Conservation (phyloP, 345 rosid genomes). For the Eucalyptus cloeziana region DNA sequence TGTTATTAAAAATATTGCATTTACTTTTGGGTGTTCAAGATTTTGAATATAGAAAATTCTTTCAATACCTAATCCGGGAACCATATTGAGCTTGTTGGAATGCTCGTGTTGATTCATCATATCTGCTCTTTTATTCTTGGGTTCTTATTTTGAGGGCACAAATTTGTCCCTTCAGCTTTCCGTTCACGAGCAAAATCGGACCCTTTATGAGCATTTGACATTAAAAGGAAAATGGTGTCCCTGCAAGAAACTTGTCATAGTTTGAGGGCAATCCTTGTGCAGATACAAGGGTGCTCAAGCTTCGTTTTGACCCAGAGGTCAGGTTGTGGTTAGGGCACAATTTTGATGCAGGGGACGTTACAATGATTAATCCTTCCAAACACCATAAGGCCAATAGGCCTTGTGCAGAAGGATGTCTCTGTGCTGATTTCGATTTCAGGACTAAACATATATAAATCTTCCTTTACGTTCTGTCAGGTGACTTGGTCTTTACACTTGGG, state of each 20-base stretch:
- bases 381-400: not conserved
- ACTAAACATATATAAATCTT: not conserved
- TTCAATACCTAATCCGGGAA: not conserved
- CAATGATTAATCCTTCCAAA: not conserved
- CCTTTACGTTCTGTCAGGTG: fast-evolving
- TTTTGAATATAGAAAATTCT: not conserved
- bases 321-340: not conserved
- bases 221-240: not conserved
- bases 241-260: not conserved
- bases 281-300: not conserved
- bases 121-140: not conserved
- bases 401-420: not conserved
- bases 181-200: fast-evolving
- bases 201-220: not conserved
- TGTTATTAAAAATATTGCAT: not conserved
- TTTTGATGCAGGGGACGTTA: not conserved
- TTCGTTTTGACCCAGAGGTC: not conserved
- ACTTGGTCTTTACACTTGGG: not conserved
- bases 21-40: not conserved
- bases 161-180: not conserved
- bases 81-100: too few species aligned
- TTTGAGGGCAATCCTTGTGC: not conserved
- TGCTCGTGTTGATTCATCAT: not conserved
- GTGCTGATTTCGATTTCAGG: not conserved
- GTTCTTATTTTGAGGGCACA: not conserved